Base-by-base conservation (phyloP, 108 stramenopile species). In the Fragilaria crotonensis region DNA sequence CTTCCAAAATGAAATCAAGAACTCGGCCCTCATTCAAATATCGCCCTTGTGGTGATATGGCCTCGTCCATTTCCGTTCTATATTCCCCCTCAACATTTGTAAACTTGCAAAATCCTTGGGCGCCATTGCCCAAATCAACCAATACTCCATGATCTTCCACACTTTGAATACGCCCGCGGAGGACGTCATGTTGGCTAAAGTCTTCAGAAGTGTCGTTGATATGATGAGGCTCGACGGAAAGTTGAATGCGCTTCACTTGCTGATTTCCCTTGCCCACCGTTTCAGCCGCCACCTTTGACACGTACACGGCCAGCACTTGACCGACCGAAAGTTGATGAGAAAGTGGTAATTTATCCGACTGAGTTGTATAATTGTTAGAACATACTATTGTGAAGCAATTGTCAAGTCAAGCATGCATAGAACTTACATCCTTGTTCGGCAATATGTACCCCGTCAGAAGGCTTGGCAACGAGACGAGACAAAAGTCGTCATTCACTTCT, bases 71-170 rank as follows among this genome's bases (percentile, higher is more conserved):
- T 41, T 41, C 36, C 14, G 14, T 41, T 14, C 7, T 55, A 52
- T 83, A 81, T 3, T 63, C 68, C 19, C 65, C 78, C 45, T 75
- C 72, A 25, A 92, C 67, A 29, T 84, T 63, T 23, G 74, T 76
- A 75, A 86, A 91, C 45, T 64, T 62, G 27, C 84, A 45, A 68
- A 93, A 93, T 22, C 87, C 87, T 7, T 64, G 52, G 1, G 33
- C 41, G 20, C 67, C 69, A 19, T 57, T 48, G 14, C 80, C 79
- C 51, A 93, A 45, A 62, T 93, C 83, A 25, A 93, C 70, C 25
- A 93, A 59, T 54, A 84, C 81, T 45, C 90, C 90, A 41, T 93
- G 90, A 62, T 88, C 87, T 73, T 93, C 83, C 3, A 85, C 57
- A 26, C 77, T 76, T 14, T 62, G 30, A 27, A 93, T 73, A 54